Conservation (phyloP, 306 rosid species). For the Medicago arabica region DNA sequence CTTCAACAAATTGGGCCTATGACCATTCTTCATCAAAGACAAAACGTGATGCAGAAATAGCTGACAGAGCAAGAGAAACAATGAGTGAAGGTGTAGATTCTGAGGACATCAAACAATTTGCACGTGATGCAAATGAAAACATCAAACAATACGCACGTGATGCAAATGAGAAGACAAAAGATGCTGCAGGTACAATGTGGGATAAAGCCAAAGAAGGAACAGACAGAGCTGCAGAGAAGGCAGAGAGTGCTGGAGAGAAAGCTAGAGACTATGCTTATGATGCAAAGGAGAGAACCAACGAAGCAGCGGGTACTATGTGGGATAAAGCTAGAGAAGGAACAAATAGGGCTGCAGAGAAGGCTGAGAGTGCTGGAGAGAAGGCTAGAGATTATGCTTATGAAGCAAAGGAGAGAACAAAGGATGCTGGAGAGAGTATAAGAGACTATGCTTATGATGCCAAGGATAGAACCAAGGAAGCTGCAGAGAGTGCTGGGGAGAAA, state of each 20-base stretch:
- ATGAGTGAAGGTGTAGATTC: constrained; percentile 40
- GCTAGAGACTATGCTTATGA: constrained; percentile 42
- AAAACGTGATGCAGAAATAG: constrained; percentile 35
- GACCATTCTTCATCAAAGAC: constrained; percentile 14
- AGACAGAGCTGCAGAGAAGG: constrained; percentile 27
- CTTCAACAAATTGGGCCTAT: constrained; percentile 40
- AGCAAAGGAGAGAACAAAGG: constrained; percentile 38
- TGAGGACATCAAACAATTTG: constrained; percentile 27
- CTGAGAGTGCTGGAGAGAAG: constrained; percentile 30
- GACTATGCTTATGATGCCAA: neutral
- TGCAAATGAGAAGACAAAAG: constrained; percentile 42
- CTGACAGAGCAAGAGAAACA: constrained; percentile 44
- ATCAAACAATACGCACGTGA: constrained; percentile 27
- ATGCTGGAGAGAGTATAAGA: constrained; percentile 39
- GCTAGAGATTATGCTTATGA: constrained; percentile 43
- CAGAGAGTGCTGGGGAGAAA: constrained; percentile 42
- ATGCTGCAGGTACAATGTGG: neutral
- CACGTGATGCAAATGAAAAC: neutral
- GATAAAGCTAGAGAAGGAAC: neutral
- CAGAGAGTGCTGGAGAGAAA: constrained; percentile 27
- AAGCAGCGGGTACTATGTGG: neutral
- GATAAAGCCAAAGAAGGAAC: constrained; percentile 9
- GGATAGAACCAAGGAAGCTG: constrained; percentile 31
- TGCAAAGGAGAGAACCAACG: constrained; percentile 36
- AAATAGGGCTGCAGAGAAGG: constrained; percentile 26